phyloP scores from a whole-genome alignment of 257 asterid genomes.

The Ligustrum vulgare region DNA sequence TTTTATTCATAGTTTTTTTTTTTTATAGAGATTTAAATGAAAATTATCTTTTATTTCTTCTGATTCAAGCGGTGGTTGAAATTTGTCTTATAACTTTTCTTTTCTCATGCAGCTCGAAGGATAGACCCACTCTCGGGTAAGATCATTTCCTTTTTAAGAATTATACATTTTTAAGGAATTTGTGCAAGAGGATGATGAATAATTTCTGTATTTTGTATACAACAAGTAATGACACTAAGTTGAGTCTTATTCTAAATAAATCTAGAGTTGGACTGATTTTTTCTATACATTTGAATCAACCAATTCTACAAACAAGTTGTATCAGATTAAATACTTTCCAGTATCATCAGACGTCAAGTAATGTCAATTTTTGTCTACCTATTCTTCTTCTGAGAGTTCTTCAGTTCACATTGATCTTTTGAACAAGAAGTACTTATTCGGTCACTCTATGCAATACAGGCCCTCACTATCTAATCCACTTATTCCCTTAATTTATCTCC shows the following conservation, averaged over 20 bases:
- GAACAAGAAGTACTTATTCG: background rate
- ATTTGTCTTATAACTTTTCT: background rate
- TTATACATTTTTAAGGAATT: background rate
- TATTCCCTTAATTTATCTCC: background rate
- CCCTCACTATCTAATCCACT: background rate
- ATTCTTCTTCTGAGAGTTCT: background rate
- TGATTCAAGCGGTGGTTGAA: background rate
- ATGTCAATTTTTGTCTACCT: background rate
- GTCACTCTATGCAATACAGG: background rate
- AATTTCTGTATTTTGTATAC: constrained; percentile 1
- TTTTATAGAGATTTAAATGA: constrained; percentile 6
- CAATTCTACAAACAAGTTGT: background rate
- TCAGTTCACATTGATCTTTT: background rate
- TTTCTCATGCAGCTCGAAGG: constrained; percentile 85
- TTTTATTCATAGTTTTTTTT: no score
- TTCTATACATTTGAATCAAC: background rate
- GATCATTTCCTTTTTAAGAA: constrained; percentile 23
- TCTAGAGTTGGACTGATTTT: background rate
- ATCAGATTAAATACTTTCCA: background rate
- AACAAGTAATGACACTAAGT: background rate
- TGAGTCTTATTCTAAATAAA: background rate
- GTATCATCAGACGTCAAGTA: background rate
- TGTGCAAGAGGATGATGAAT: background rate
- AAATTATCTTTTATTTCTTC: background rate
- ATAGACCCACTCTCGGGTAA: constrained; percentile 99